These are phyloP conservation scores for Lipomyces japonicus DNA, from an alignment of 805 yeast species.

Conservation along the genomic window DNA sequence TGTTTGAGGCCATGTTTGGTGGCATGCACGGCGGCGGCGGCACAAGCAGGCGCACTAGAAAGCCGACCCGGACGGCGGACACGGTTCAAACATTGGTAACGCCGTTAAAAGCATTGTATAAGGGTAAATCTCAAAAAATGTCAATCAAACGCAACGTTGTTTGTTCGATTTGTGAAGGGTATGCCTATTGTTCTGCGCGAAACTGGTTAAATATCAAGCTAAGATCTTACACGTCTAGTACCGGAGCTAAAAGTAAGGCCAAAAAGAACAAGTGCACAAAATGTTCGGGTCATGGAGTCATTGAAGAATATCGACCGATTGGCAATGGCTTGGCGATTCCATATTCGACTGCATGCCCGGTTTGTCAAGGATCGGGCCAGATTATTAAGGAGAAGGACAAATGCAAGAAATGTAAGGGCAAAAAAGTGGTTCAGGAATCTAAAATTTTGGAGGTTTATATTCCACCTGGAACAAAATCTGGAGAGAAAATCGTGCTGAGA, in stretches of 20 bases:
- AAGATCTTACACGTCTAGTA: constrained; percentile 21
- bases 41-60: constrained; percentile 28
- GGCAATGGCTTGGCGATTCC: constrained; percentile 75
- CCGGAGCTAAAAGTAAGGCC: constrained; percentile 66
- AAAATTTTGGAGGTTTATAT: constrained; percentile 74
- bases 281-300: constrained; percentile 72
- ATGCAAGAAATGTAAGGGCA: constrained; percentile 75
- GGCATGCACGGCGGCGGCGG: constrained; percentile 29
- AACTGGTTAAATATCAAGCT: no score
- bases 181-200: neutral
- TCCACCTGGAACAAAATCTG: constrained; percentile 62
- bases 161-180: constrained; percentile 70
- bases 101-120: constrained; percentile 67
- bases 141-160: constrained; percentile 66
- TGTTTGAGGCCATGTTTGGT: constrained; percentile 61
- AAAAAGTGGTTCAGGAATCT: constrained; percentile 56
- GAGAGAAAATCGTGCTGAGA: constrained; percentile 56
- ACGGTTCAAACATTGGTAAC: constrained; percentile 64
- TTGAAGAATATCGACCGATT: constrained; percentile 56
- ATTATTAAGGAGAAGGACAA: constrained; percentile 59
- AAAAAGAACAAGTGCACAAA: constrained; percentile 52
- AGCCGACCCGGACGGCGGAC: constrained; percentile 53
- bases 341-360: constrained; percentile 56
- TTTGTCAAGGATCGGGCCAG: constrained; percentile 70
- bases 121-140: constrained; percentile 75